These are phyloP conservation scores for Wickerhamiella musiphila DNA, from an alignment of 805 yeast species.

Conservation along the genomic window DNA sequence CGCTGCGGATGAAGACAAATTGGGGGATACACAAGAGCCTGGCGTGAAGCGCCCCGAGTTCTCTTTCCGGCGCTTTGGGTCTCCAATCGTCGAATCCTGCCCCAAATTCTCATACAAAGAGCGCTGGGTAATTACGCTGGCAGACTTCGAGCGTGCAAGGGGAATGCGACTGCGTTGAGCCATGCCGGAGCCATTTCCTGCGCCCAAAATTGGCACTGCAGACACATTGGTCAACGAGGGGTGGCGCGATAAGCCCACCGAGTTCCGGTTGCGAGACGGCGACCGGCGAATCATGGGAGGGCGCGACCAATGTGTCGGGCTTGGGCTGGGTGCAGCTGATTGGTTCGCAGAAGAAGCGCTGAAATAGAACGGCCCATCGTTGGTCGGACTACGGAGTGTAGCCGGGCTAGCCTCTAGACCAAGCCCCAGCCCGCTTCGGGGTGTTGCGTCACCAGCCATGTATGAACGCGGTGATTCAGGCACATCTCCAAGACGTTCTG, in stretches of 20 bases:
- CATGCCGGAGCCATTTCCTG: background rate
- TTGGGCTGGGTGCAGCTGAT: background rate
- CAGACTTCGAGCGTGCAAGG: slow-evolving; percentile 1
- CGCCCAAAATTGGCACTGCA: background rate
- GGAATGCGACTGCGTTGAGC: background rate
- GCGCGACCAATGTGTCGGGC: background rate
- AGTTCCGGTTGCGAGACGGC: background rate
- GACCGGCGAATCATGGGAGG: background rate
- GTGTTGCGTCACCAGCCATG: too few relatives aligned
- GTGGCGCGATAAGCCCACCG: background rate
- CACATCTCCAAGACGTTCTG: too few relatives aligned
- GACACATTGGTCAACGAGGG: background rate
- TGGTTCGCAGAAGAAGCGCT: background rate
- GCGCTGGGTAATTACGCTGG: background rate
- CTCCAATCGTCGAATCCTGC: background rate
- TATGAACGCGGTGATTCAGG: too few relatives aligned
- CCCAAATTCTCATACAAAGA: background rate
- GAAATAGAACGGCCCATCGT: background rate
- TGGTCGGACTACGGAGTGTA: background rate
- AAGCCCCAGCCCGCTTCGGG: too few relatives aligned
- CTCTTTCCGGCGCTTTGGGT: slow-evolving; percentile 1
- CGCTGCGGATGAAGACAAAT: too few relatives aligned
- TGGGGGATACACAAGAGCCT: background rate
- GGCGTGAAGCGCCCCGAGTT: background rate
- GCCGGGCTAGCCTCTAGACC: background rate